Conservation (phyloP, 768 basidiomycete species). For the Amanita exitialis region DNA sequence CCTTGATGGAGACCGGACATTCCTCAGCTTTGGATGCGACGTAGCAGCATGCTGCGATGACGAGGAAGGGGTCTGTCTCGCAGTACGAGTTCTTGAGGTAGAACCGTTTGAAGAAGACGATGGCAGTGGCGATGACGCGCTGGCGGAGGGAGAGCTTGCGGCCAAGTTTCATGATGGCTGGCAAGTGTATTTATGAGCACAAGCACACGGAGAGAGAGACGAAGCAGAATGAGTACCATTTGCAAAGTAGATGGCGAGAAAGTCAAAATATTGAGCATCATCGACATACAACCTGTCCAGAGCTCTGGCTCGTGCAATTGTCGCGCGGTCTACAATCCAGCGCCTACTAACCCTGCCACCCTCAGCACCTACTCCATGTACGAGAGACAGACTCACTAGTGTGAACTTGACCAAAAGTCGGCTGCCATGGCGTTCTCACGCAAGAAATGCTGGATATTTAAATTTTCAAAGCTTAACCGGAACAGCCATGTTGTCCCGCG, state of each 20-base stretch:
- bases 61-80: slow-evolving; percentile 92
- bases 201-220: too few relatives aligned
- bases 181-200: neutral
- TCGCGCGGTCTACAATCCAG: slow-evolving; percentile 82
- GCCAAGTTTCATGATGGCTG: slow-evolving; percentile 82
- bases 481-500: slow-evolving; percentile 52
- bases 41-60: slow-evolving; percentile 89
- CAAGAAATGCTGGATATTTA: neutral
- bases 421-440: slow-evolving; percentile 8
- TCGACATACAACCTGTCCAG: slow-evolving; percentile 76
- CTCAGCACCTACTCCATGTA: slow-evolving; percentile 2
- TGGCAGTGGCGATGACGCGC: slow-evolving; percentile 88
- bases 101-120: slow-evolving; percentile 93
- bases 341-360: slow-evolving; percentile 52
- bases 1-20: slow-evolving; percentile 91
- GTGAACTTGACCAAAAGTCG: slow-evolving; percentile 11
- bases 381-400: slow-evolving; percentile 6
- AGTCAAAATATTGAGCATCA: slow-evolving; percentile 63
- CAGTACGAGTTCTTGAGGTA: slow-evolving; percentile 93
- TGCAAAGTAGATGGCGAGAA: slow-evolving; percentile 83
- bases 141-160: slow-evolving; percentile 79
- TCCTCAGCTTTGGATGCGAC: slow-evolving; percentile 98
- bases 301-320: slow-evolving; percentile 60
- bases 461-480: slow-evolving; percentile 10
- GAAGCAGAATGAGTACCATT: slow-evolving; percentile 40